Evolutionary conservation across 805 yeast species (phyloP).

Genomic region (Candida awuae): DNA sequence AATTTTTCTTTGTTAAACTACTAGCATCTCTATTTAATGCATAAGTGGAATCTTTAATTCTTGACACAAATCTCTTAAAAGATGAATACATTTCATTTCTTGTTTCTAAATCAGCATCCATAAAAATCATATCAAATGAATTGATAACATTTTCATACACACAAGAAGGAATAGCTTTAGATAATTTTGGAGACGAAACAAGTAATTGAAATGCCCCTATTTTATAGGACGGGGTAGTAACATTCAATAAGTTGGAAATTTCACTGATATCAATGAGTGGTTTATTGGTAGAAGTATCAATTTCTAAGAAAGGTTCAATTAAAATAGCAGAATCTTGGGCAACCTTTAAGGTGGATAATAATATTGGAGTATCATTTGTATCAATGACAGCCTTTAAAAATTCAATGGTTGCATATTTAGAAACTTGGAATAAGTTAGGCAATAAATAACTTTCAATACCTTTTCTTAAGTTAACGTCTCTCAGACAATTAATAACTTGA

Average conservation of each 20-base stretch:
- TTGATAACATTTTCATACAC: slow-evolving; percentile 38
- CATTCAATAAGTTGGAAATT: slow-evolving; percentile 38
- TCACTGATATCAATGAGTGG: slow-evolving; percentile 18
- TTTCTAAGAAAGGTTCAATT: slow-evolving; percentile 40
- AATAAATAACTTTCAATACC: slow-evolving; percentile 53
- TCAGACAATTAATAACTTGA: slow-evolving; percentile 31
- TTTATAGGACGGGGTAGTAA: slow-evolving; percentile 33
- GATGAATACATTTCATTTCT: slow-evolving; percentile 59
- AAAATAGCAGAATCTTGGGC: slow-evolving; percentile 54
- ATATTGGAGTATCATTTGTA: slow-evolving; percentile 28
- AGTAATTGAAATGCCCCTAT: slow-evolving; percentile 53
- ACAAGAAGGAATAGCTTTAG: slow-evolving; percentile 43
- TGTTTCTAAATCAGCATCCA: slow-evolving; percentile 60
- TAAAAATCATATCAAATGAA: slow-evolving; percentile 42
- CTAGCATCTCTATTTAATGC: slow-evolving; percentile 43
- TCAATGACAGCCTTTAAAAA: slow-evolving; percentile 21
- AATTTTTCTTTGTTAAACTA: slow-evolving; percentile 31
- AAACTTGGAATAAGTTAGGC: slow-evolving; percentile 52
- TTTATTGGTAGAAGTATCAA: slow-evolving; percentile 26
- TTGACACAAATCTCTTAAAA: slow-evolving; percentile 50
- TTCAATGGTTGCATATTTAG: slow-evolving; percentile 31
- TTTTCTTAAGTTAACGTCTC: slow-evolving; percentile 28
- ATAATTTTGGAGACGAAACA: slow-evolving; percentile 52
- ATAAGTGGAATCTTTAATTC: slow-evolving; percentile 65
- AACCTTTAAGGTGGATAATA: slow-evolving; percentile 50